Base-by-base conservation (phyloP, 2,329 filamentous ascomycete species). In the Emmonsia crescens region DNA sequence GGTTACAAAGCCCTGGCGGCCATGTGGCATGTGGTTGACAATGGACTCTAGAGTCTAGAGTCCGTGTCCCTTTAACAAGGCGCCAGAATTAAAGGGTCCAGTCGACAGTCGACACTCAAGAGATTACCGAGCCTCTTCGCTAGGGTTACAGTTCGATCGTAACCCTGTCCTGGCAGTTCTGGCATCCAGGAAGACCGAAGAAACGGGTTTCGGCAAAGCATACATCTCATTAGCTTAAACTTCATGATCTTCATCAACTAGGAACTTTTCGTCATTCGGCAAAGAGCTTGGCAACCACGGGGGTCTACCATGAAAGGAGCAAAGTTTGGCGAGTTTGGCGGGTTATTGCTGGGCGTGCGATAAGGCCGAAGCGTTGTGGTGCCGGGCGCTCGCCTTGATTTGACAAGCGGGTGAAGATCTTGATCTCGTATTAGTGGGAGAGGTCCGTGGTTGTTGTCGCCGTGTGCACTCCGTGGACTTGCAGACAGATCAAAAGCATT, bases 291-390 rank as follows among this genome's bases (percentile, higher is more conserved):
- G 55, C 55, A 44, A 9, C 16, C n/a, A 2, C 51, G 51, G 51
- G 38, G n/a, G 27, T 38, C 31, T 9, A 44, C 14, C 36, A 57
- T 57, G 36, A 44, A 57, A 57, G n/a, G 21, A 57, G 55, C 21
- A 57, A 44, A 57, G 36, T 57, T 57, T 57, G 55, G 55, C 38
- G 55, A 57, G 55, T 42, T 3, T 5, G 24, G 6, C 49, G 49
- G 49, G 24, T 14, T 33, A 4, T 19, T 24, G 29, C 5, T 55
- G 8, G 51, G 16, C 10, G 5, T 14, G 21, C 19, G 10, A 49
- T 5, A 16, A n/a, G 51, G 51, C 14, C 54, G 54, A 40, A 56
- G 54, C 54, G 54, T 42, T 5, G 16, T 21, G 33, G 4, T 21
- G 51, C 19, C 19, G 29, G 31, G 19, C 9, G 52, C 29, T 36